Conservation (phyloP, 2,329 filamentous ascomycete species). For the Dactylellina leptospora region DNA sequence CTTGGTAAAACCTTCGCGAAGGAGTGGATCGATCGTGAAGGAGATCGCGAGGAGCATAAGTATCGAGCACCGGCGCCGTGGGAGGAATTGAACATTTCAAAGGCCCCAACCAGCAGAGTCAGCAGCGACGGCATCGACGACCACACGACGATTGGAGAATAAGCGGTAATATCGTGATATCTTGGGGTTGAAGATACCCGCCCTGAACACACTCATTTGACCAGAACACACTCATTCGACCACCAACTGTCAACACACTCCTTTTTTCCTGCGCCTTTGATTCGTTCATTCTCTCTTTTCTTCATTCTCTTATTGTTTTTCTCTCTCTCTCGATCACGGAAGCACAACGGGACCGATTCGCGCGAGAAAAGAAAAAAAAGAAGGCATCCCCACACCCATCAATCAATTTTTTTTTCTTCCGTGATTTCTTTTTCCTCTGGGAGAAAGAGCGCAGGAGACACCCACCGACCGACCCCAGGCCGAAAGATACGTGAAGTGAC, state of each 20-base stretch:
- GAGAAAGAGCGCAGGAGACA: constrained; percentile 5
- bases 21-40: too few relatives aligned
- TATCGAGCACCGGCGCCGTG: constrained; percentile 21
- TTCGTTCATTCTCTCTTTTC: not conserved
- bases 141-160: too few relatives aligned
- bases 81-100: constrained; percentile 11
- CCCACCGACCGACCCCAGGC: constrained; percentile 14
- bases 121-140: constrained; percentile 18
- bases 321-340: constrained; percentile 24
- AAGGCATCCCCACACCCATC: constrained; percentile 10
- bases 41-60: constrained; percentile 29
- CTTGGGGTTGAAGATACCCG: too few relatives aligned
- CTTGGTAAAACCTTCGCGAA: not conserved
- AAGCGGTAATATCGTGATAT: too few relatives aligned
- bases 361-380: constrained; percentile 17
- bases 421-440: constrained; percentile 22
- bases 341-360: constrained; percentile 43
- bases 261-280: constrained; percentile 2
- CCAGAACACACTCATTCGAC: constrained; percentile 1
- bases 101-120: constrained; percentile 2
- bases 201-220: too few relatives aligned
- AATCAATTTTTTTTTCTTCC: not conserved
- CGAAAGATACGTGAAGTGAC: constrained; percentile 34
- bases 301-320: not conserved
- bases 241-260: constrained; percentile 8